A percentile compares a stretch with the other conserved stretches of the same genome.
phyloP scores from a whole-genome alignment of 768 basidiomycete species.

The Trametes villosa region DNA sequence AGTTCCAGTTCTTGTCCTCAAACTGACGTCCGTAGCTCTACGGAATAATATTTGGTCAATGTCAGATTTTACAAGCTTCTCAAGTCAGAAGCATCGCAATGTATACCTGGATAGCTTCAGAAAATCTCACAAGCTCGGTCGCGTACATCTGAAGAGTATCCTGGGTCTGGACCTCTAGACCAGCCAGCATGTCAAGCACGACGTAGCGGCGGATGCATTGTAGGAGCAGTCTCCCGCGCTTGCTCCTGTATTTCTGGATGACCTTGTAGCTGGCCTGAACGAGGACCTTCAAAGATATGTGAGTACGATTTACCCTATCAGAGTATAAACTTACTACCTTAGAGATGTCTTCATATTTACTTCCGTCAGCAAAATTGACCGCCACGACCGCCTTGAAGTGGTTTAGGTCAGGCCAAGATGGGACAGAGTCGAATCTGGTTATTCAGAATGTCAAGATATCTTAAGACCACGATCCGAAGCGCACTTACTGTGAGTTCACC shows the following conservation, averaged over 20 bases:
- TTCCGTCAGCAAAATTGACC: constrained; percentile 1
- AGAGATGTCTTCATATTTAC: constrained; percentile 4
- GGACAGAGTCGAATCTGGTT: background rate
- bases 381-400: background rate
- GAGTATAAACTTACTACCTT: constrained; percentile 13
- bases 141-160: constrained; percentile 24
- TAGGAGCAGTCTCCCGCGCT: constrained; percentile 33
- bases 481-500: constrained; percentile 1
- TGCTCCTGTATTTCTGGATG: background rate
- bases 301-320: constrained; percentile 18
- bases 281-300: too few relatives aligned
- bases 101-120: background rate
- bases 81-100: background rate
- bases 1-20: constrained; percentile 14
- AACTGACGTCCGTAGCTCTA: background rate
- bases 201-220: constrained; percentile 37
- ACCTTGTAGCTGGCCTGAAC: constrained; percentile 6
- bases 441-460: background rate
- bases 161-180: constrained; percentile 38
- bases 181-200: constrained; percentile 35
- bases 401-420: background rate
- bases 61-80: too few relatives aligned
- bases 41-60: too few relatives aligned
- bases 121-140: background rate
- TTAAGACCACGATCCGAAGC: background rate